These are phyloP conservation scores for Macrolepiota fuliginosa DNA, from an alignment of 768 basidiomycete species.

Conservation along the genomic window DNA sequence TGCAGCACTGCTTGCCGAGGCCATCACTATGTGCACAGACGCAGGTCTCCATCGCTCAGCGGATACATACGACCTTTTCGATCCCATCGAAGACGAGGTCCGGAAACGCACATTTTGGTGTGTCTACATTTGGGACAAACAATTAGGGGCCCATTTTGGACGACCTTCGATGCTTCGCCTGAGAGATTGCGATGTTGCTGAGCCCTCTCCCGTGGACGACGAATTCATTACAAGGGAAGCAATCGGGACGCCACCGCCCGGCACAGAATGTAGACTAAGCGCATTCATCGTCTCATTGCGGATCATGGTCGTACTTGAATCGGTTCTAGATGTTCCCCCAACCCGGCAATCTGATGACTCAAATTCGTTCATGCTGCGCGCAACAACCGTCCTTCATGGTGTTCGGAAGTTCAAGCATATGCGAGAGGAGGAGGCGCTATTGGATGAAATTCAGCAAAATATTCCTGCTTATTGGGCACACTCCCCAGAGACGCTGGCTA, in stretches of 20 bases:
- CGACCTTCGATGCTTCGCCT: slow-evolving; percentile 84
- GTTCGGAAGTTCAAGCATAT: slow-evolving; percentile 60
- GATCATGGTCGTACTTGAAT: slow-evolving; percentile 86
- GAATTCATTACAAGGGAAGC: slow-evolving; percentile 82
- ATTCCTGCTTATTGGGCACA: slow-evolving; percentile 81
- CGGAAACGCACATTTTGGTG: slow-evolving; percentile 97
- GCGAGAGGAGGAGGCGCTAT: slow-evolving; percentile 74
- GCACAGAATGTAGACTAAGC: slow-evolving; percentile 71
- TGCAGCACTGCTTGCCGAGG: slow-evolving; percentile 81
- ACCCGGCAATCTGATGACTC: slow-evolving; percentile 57
- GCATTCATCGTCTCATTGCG: slow-evolving; percentile 79
- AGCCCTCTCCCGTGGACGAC: slow-evolving; percentile 84
- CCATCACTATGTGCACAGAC: slow-evolving; percentile 85
- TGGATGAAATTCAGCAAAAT: slow-evolving; percentile 75
- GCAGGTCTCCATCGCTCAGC: slow-evolving; percentile 87
- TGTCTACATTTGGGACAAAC: slow-evolving; percentile 96
- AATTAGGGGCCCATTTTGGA: slow-evolving; percentile 85
- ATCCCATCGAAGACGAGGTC: slow-evolving; percentile 87
- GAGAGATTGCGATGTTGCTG: slow-evolving; percentile 89
- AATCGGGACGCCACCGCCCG: slow-evolving; percentile 62
- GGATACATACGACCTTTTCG: slow-evolving; percentile 83
- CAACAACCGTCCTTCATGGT: slow-evolving; percentile 65
- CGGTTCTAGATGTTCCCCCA: slow-evolving; percentile 81
- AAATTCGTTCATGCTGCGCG: slow-evolving; percentile 76
- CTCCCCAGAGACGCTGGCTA: slow-evolving; percentile 74